Evolutionary conservation across 768 basidiomycete species (phyloP).

Genomic region (Suillus hirtellus): DNA sequence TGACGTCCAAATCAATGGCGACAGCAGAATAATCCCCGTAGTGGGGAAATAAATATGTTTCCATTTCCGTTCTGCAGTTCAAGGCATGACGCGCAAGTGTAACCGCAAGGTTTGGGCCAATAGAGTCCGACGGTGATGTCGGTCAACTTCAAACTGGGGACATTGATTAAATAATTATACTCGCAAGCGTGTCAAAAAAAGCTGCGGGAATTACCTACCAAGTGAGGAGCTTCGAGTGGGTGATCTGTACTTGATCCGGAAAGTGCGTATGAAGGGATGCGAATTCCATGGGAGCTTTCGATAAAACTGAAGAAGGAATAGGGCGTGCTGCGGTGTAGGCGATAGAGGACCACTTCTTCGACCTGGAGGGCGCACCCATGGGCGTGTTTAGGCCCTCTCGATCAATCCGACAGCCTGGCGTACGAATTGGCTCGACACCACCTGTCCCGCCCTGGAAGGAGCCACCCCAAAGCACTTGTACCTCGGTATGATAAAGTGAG

Average conservation of each 20-base stretch:
- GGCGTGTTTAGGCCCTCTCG: constrained; percentile 13
- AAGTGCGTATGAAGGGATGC: constrained; percentile 42
- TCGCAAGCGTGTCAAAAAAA: constrained; percentile 63
- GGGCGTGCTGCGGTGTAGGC: constrained; percentile 28
- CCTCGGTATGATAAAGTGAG: constrained; percentile 12
- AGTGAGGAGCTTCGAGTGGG: constrained; percentile 43
- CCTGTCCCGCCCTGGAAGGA: constrained; percentile 25
- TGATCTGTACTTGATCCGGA: constrained; percentile 67
- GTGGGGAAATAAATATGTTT: constrained; percentile 15
- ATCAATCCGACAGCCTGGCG: constrained; percentile 28
- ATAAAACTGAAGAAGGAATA: constrained; percentile 43
- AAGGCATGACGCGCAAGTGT: constrained; percentile 59
- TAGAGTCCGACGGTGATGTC: constrained; percentile 68
- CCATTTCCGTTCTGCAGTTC: constrained; percentile 35
- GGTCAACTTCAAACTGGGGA: constrained; percentile 52
- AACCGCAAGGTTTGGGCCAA: constrained; percentile 67
- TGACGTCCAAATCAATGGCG: constrained; percentile 19
- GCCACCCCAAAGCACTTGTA: constrained; percentile 19
- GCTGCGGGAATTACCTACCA: constrained; percentile 56
- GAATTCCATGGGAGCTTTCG: constrained; percentile 44
- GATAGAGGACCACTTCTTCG: constrained; percentile 36
- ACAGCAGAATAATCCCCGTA: constrained; percentile 20
- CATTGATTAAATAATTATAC: constrained; percentile 64
- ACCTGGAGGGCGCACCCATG: constrained; percentile 21
- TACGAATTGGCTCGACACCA: constrained; percentile 22